A percentile compares a stretch with the other conserved stretches of the same genome.
Evolutionary conservation across 75 land plant genomes (phyloP).

Genomic region (Cupressus sempervirens): DNA sequence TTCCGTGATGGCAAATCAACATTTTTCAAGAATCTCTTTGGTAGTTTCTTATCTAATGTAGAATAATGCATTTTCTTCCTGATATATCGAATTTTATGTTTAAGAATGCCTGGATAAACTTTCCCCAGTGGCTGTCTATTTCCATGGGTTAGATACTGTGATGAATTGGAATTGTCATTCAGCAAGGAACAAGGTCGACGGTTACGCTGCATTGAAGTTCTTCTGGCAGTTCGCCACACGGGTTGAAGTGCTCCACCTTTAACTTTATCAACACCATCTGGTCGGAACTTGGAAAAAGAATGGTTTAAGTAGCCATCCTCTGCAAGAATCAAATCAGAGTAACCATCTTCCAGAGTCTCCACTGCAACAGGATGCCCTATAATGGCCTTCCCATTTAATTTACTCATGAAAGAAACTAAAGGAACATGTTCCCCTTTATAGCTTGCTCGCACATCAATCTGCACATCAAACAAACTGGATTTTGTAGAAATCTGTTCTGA

Average conservation of each 20-base stretch:
- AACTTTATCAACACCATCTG: conserved; percentile 7
- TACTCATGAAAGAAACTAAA: conserved; percentile 63
- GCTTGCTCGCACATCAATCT: conserved; percentile 50
- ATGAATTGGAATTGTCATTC: neutral
- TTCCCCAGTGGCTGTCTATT: conserved; percentile 6
- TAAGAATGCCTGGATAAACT: conserved; percentile 4
- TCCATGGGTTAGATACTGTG: neutral
- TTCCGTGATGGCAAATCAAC: conserved; percentile 48
- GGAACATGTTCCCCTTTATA: conserved; percentile 58
- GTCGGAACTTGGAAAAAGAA: neutral
- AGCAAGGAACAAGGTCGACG: conserved; percentile 37
- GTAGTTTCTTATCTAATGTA: conserved; percentile 17
- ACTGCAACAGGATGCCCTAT: conserved; percentile 69
- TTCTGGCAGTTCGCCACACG: conserved; percentile 70
- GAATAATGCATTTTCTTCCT: conserved; percentile 26
- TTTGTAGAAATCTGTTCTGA: neutral
- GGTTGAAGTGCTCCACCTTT: conserved; percentile 29
- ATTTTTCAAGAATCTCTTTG: conserved; percentile 44
- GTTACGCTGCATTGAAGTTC: conserved; percentile 60
- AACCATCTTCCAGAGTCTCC: conserved; percentile 58
- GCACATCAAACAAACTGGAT: conserved; percentile 47
- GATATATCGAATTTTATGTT: conserved; percentile 14
- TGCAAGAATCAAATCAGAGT: conserved; percentile 22
- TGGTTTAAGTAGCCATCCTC: conserved; percentile 17
- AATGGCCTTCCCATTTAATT: conserved; percentile 67